Conservation (phyloP, 495 filamentous ascomycete genomes). For the Penicillium canariense region DNA sequence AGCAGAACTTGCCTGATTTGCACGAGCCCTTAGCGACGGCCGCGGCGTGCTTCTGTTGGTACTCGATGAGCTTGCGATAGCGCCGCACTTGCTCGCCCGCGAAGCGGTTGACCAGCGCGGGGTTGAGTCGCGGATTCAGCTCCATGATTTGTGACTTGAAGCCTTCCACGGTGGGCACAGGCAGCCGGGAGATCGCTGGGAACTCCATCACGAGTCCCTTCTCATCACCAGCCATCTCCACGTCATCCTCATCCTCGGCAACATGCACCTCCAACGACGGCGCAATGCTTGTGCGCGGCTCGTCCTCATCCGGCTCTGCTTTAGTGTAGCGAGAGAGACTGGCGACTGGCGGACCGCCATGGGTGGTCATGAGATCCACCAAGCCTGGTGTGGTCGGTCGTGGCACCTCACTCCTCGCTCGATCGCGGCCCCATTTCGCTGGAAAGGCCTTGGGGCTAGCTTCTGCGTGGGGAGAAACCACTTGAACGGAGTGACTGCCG, state of each 20-base stretch:
- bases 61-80: constrained; percentile 74
- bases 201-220: constrained; percentile 51
- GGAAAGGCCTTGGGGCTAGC: constrained; percentile 51
- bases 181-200: constrained; percentile 42
- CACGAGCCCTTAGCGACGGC: constrained; percentile 55
- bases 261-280: constrained; percentile 21
- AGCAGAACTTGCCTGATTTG: constrained; percentile 58
- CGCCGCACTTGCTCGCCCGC: constrained; percentile 74
- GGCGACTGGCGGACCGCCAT: constrained; percentile 49
- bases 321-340: constrained; percentile 38
- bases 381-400: constrained; percentile 42
- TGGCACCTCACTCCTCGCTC: constrained; percentile 75
- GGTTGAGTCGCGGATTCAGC: constrained; percentile 67
- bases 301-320: constrained; percentile 5
- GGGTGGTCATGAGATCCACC: constrained; percentile 46
- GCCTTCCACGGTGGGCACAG: constrained; percentile 70
- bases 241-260: constrained; percentile 48
- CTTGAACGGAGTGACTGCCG: constrained; percentile 54
- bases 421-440: constrained; percentile 52
- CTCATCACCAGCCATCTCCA: constrained; percentile 39
- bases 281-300: not conserved
- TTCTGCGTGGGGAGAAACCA: constrained; percentile 47
- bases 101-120: constrained; percentile 76
- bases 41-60: constrained; percentile 67
- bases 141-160: constrained; percentile 73